Conservation (phyloP, 148 eudicot genomes). For the Oxyria digyna region DNA sequence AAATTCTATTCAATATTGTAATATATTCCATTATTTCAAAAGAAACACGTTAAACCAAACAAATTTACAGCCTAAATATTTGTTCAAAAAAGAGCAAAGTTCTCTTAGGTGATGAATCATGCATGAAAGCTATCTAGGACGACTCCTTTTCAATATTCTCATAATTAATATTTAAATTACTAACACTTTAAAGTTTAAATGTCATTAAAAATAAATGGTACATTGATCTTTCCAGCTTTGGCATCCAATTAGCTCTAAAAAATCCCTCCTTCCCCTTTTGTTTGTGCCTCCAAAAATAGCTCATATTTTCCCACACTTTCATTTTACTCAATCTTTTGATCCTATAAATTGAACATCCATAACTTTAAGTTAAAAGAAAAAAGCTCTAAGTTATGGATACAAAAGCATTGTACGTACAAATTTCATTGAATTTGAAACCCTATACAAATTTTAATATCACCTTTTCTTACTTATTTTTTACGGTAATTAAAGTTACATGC, state of each 20-base stretch:
- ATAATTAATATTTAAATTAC: neutral
- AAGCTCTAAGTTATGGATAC: neutral
- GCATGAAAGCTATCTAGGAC: neutral
- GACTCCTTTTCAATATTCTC: conserved; percentile 4
- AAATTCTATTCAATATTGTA: too few species aligned
- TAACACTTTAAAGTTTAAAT: neutral
- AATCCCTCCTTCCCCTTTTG: neutral
- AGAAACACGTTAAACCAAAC: neutral
- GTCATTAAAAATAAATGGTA: neutral
- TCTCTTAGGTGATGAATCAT: neutral
- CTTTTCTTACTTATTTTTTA: neutral
- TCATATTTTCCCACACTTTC: neutral
- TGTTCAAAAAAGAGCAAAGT: neutral
- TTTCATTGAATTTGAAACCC: neutral
- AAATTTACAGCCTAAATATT: neutral
- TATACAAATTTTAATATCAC: neutral
- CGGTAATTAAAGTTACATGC: neutral
- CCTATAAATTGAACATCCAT: neutral
- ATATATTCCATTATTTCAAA: neutral
- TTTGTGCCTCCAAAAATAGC: conserved; percentile 1
- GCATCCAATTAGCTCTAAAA: neutral
- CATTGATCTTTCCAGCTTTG: too few species aligned
- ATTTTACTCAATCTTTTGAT: neutral
- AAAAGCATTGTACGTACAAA: neutral
- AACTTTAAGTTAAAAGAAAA: conserved; percentile 7